A percentile compares a stretch with the other conserved stretches of the same genome.
phyloP scores from a whole-genome alignment of 2,329 filamentous ascomycete species.

The Plenodomus biglobosus region DNA sequence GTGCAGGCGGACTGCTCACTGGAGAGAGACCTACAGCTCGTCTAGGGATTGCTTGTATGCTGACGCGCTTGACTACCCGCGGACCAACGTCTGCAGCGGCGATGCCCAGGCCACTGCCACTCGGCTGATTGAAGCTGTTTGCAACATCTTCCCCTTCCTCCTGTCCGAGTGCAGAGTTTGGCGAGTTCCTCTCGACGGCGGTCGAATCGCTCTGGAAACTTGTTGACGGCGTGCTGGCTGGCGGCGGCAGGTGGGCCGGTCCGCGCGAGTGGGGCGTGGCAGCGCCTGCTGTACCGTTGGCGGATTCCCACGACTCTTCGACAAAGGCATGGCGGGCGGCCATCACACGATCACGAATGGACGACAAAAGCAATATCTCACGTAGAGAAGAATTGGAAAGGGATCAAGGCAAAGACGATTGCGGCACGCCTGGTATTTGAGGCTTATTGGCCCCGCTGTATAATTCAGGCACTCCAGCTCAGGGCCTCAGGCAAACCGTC shows the following conservation, averaged over 20 bases:
- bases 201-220: slow-evolving; percentile 41
- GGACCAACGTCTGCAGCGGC: slow-evolving; percentile 20
- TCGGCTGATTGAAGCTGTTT: slow-evolving; percentile 19
- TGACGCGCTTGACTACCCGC: slow-evolving; percentile 13
- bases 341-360: background rate
- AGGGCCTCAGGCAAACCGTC: background rate
- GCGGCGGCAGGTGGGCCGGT: slow-evolving; percentile 23
- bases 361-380: background rate
- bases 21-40: slow-evolving; percentile 19
- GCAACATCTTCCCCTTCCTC: slow-evolving; percentile 40
- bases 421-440: too few species aligned
- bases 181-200: slow-evolving; percentile 32
- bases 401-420: background rate
- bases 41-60: slow-evolving; percentile 28
- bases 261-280: slow-evolving; percentile 20
- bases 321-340: slow-evolving; percentile 19
- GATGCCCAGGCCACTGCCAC: slow-evolving; percentile 42
- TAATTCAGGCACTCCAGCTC: background rate
- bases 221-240: slow-evolving; percentile 33
- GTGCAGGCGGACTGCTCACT: slow-evolving; percentile 19
- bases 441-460: background rate
- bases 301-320: slow-evolving; percentile 4
- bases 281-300: background rate
- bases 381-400: background rate
- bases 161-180: slow-evolving; percentile 31